These are phyloP conservation scores for Umbelopsis sp. DNA, from an alignment of 192 early-diverging fungal genomes.

Conservation along the genomic window DNA sequence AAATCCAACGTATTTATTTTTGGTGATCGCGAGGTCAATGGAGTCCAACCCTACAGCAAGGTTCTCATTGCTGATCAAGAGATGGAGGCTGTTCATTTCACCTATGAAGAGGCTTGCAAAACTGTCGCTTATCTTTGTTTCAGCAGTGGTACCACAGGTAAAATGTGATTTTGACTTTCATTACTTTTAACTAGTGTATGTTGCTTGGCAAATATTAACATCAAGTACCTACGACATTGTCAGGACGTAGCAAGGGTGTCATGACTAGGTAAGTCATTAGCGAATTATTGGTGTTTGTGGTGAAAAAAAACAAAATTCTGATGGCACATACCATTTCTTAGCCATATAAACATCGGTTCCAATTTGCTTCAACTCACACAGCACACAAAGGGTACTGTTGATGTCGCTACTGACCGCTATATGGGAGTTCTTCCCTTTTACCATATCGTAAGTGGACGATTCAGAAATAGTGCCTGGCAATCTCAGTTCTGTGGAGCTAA, in stretches of 20 bases:
- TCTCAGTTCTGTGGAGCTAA: background rate
- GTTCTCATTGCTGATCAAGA: constrained; percentile 10
- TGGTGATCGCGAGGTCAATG: constrained; percentile 33
- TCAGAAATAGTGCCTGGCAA: too few relatives aligned
- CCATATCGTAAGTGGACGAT: constrained; percentile 22
- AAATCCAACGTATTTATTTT: constrained; percentile 41
- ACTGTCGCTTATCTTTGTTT: constrained; percentile 26
- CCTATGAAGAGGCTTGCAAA: constrained; percentile 24
- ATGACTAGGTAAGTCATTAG: constrained; percentile 26
- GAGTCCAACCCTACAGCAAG: constrained; percentile 33
- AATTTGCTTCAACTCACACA: constrained; percentile 16
- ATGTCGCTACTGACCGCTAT: background rate
- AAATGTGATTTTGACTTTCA: constrained; percentile 22
- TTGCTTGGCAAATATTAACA: constrained; percentile 18
- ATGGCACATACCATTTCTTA: background rate
- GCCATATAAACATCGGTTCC: constrained; percentile 29
- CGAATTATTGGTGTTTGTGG: background rate
- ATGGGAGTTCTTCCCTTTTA: constrained; percentile 32
- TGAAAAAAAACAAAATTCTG: too few relatives aligned
- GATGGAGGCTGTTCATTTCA: constrained; percentile 21
- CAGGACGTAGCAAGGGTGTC: constrained; percentile 29
- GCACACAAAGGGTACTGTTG: background rate
- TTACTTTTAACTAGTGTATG: constrained; percentile 15
- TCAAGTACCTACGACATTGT: background rate
- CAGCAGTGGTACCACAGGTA: constrained; percentile 36